Percentiles rank a stretch among this genome's conserved stretches.
Conservation (phyloP, 768 basidiomycete genomes). For the Vararia minispora region DNA sequence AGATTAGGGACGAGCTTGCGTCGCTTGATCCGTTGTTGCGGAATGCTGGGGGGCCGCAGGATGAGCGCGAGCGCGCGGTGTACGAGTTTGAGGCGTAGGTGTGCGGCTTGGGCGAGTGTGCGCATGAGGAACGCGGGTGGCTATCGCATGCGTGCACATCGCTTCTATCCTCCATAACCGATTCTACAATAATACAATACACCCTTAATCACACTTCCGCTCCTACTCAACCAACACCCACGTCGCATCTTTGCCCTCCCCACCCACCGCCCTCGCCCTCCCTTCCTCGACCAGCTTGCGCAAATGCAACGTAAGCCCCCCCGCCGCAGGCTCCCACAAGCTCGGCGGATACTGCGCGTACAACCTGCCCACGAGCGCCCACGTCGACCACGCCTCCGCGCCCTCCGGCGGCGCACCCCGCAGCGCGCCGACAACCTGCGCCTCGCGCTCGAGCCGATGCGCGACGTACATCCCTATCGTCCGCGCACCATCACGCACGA, state of each 20-base stretch:
- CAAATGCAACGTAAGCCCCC: constrained; percentile 59
- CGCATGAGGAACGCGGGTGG: too few relatives aligned
- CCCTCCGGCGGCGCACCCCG: constrained; percentile 22
- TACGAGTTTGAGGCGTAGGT: constrained; percentile 27
- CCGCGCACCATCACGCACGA: constrained; percentile 49
- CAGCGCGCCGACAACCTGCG: constrained; percentile 54
- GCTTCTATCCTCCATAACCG: too few relatives aligned
- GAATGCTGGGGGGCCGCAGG: constrained; percentile 34
- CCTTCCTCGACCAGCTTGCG: constrained; percentile 61
- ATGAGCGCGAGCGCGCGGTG: constrained; percentile 22
- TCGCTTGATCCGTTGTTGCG: constrained; percentile 71
- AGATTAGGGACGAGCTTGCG: constrained; percentile 74
- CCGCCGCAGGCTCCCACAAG: constrained; percentile 64
- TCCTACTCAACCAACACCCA: constrained; percentile 30
- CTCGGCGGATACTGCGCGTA: constrained; percentile 65
- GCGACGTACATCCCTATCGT: constrained; percentile 63
- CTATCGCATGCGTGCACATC: too few relatives aligned
- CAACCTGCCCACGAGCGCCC: constrained; percentile 51
- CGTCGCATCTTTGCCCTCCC: constrained; percentile 36
- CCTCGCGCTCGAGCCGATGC: constrained; percentile 75
- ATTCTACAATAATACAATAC: too few relatives aligned
- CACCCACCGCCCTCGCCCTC: constrained; percentile 36
- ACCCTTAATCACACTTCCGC: too few relatives aligned
- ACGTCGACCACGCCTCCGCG: constrained; percentile 41
- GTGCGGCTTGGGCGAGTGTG: neutral